A percentile compares a stretch with the other conserved stretches of the same genome.
Evolutionary conservation across 2,329 filamentous ascomycete genomes (phyloP).

Genomic region (Pestalotiopsis sp.): DNA sequence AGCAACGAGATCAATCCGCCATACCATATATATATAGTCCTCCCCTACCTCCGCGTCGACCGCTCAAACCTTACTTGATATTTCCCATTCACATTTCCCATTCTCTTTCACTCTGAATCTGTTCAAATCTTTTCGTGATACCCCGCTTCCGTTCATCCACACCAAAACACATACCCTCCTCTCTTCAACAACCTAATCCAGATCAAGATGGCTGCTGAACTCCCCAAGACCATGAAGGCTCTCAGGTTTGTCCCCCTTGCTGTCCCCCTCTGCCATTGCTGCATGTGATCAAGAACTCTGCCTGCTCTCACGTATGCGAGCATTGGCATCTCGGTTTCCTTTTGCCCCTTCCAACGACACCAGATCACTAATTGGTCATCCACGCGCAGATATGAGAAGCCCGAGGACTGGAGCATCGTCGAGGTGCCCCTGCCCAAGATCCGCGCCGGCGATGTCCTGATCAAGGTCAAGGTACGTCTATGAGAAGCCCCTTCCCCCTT

Average conservation of each 20-base stretch:
- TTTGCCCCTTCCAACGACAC: neutral
- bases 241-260: slow-evolving; percentile 49
- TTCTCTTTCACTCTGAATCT: neutral
- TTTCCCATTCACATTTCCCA: neutral
- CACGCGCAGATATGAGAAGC: slow-evolving; percentile 58
- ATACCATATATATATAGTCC: neutral
- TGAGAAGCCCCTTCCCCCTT: neutral
- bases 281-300: neutral
- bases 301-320: slow-evolving; percentile 1
- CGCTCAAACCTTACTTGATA: neutral
- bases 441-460: slow-evolving; percentile 60
- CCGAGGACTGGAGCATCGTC: slow-evolving; percentile 61
- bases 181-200: slow-evolving; percentile 19
- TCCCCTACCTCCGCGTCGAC: neutral
- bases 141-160: slow-evolving; percentile 11
- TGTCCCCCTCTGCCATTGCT: neutral
- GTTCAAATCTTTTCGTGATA: neutral
- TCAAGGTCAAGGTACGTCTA: slow-evolving; percentile 63
- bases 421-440: slow-evolving; percentile 63
- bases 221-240: slow-evolving; percentile 52
- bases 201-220: slow-evolving; percentile 33
- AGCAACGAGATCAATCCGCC: neutral
- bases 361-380: slow-evolving; percentile 21
- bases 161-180: slow-evolving; percentile 10
- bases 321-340: neutral